Conservation (phyloP, 192 early-diverging fungal species). For the Coemansia sp. region DNA sequence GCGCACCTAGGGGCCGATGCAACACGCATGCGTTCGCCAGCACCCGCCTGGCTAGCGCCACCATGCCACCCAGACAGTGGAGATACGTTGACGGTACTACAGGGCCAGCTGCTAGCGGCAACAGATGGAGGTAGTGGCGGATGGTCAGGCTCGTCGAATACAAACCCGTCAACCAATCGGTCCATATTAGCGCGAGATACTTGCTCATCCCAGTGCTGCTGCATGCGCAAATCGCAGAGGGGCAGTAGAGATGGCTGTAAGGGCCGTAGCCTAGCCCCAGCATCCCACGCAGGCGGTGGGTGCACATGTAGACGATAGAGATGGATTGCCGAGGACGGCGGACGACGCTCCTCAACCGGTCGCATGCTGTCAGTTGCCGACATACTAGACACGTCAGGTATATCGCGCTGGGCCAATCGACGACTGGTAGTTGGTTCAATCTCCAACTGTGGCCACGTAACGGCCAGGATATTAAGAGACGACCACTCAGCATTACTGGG, state of each 20-base stretch:
- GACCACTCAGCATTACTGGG: constrained; percentile 53
- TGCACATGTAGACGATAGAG: constrained; percentile 45
- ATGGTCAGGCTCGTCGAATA: constrained; percentile 6
- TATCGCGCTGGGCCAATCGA: constrained; percentile 47
- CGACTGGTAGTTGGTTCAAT: constrained; percentile 14
- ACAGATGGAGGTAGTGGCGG: neutral
- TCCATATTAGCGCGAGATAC: constrained; percentile 37
- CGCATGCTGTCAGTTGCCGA: constrained; percentile 36
- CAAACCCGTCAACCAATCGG: constrained; percentile 23
- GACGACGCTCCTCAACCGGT: constrained; percentile 24
- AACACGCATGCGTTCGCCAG: constrained; percentile 46
- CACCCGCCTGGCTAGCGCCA: constrained; percentile 34
- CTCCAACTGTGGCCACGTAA: constrained; percentile 51
- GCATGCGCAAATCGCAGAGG: constrained; percentile 50
- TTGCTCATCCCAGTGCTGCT: constrained; percentile 46
- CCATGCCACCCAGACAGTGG: constrained; percentile 49
- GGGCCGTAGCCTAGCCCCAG: constrained; percentile 13
- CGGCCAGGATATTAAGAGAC: constrained; percentile 47
- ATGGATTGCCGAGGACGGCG: constrained; percentile 44
- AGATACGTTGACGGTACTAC: constrained; percentile 37
- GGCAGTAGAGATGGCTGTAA: constrained; percentile 49
- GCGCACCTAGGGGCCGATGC: constrained; percentile 43
- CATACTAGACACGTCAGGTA: constrained; percentile 39
- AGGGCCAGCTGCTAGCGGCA: constrained; percentile 8
- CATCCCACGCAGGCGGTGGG: constrained; percentile 40